phyloP scores from a whole-genome alignment of 495 filamentous ascomycete species.

The Tuber indicum region DNA sequence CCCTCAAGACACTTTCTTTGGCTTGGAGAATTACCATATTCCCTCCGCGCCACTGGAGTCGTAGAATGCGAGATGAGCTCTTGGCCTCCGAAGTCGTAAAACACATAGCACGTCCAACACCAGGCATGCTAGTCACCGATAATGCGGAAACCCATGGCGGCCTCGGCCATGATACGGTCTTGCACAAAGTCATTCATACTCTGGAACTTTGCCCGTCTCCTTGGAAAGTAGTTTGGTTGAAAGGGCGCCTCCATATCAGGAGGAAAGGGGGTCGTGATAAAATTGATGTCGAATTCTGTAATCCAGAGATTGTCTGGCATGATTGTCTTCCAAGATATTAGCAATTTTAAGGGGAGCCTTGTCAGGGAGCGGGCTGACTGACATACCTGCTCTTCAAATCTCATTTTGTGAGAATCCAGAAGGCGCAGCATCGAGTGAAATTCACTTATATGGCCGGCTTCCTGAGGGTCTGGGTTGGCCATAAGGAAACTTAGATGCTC shows the following conservation, averaged over 20 bases:
- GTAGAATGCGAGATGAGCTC: not conserved
- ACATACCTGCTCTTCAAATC: not conserved
- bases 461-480: not conserved
- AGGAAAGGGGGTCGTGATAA: not conserved
- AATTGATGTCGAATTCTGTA: slow-evolving; percentile 3
- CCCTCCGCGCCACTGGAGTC: not conserved
- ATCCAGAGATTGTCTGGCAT: slow-evolving; percentile 7
- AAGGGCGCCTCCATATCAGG: not conserved
- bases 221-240: not conserved
- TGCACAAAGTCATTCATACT: not conserved
- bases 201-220: not conserved
- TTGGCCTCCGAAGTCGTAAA: not conserved
- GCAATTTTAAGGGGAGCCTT: not conserved
- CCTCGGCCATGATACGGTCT: not conserved
- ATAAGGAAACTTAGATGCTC: not conserved
- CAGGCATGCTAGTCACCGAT: not conserved
- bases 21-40: not conserved
- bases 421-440: not conserved
- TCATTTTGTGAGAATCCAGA: not conserved
- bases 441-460: not conserved
- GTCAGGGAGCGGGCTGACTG: not conserved
- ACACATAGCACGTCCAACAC: slow-evolving; percentile 1
- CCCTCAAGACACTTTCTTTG: not conserved
- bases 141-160: not conserved
- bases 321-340: not conserved